These are phyloP conservation scores for Climacium dendroides DNA, from an alignment of 225 moss, liverwort and hornwort species.

Conservation along the genomic window DNA sequence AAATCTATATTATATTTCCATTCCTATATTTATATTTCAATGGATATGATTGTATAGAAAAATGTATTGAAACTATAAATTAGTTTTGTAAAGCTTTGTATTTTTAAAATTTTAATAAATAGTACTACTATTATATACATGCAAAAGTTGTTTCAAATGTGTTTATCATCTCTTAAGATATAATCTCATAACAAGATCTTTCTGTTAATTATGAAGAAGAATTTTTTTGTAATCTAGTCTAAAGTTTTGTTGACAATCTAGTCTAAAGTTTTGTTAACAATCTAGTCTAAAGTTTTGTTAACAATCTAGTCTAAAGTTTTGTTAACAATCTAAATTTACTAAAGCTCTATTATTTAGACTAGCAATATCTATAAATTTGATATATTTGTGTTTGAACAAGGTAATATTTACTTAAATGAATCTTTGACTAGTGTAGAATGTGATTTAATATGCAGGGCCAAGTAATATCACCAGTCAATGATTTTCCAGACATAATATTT, in stretches of 20 bases:
- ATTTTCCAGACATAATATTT: not conserved
- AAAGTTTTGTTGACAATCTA: not conserved
- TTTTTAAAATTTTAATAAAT: not conserved
- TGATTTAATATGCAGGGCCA: not conserved
- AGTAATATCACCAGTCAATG: not conserved
- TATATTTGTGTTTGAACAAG: not conserved
- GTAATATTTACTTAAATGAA: not conserved
- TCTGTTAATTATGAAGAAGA: not conserved
- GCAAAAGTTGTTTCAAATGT: not conserved
- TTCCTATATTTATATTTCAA: not conserved
- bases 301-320: not conserved
- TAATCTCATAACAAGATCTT: too few relatives aligned
- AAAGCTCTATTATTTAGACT: not conserved
- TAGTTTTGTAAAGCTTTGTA: not conserved
- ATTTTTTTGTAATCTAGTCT: not conserved
- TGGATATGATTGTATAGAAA: not conserved
- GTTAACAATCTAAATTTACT: not conserved
- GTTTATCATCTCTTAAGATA: too few relatives aligned
- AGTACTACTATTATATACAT: not conserved
- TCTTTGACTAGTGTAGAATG: not conserved
- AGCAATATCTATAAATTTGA: not conserved
- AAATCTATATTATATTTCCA: not conserved
- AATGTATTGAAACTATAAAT: too few relatives aligned
- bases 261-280: not conserved
- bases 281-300: too few relatives aligned